phyloP scores from a whole-genome alignment of 257 asterid species.

The Catharanthus roseus region DNA sequence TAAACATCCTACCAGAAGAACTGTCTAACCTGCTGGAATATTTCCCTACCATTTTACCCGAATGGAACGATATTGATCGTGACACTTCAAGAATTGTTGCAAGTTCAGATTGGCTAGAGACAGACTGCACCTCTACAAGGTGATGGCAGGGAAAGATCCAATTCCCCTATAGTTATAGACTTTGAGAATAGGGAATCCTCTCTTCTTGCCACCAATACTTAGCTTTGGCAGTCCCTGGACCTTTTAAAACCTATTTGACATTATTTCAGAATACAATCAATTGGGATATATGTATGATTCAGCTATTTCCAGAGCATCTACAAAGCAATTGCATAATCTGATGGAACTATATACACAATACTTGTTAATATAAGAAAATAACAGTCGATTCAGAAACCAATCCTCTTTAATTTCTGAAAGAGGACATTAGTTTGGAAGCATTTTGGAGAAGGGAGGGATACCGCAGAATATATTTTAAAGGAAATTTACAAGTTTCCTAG shows the following conservation, averaged over 20 bases:
- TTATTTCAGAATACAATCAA: too few relatives aligned
- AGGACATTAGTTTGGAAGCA: too few relatives aligned
- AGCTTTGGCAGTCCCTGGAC: background rate
- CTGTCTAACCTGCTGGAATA: slow-evolving; percentile 25
- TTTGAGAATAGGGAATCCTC: too few relatives aligned
- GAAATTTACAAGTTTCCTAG: slow-evolving; percentile 41
- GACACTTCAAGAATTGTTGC: background rate
- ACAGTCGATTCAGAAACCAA: background rate
- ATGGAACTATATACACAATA: too few relatives aligned
- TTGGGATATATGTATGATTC: too few relatives aligned
- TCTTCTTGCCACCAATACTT: background rate
- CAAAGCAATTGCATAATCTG: background rate
- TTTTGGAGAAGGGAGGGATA: too few relatives aligned
- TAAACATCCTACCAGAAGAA: slow-evolving; percentile 22
- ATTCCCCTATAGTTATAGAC: too few relatives aligned
- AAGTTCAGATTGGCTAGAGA: background rate
- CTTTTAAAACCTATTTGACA: background rate
- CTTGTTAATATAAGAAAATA: background rate
- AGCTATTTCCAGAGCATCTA: background rate
- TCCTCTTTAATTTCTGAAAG: background rate
- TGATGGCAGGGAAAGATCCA: background rate
- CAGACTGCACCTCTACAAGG: background rate
- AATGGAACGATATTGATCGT: slow-evolving; percentile 8
- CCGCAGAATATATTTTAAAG: background rate
- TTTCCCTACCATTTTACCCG: slow-evolving; percentile 13